These are phyloP conservation scores for Candida sp. DNA, from an alignment of 1,139 yeast species.

Conservation along the genomic window DNA sequence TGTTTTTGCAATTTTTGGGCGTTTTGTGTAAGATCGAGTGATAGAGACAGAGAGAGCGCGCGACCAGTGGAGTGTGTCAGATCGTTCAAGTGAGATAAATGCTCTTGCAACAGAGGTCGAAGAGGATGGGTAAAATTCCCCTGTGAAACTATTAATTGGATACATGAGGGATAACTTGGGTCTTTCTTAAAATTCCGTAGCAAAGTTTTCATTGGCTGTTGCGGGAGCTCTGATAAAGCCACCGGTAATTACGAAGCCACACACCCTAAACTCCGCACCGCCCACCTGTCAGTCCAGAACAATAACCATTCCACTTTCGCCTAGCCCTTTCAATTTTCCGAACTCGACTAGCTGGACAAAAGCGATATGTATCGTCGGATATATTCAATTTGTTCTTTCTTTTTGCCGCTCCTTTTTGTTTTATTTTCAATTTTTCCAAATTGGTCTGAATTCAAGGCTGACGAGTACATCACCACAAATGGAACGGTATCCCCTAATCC, in stretches of 20 bases:
- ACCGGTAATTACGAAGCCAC: too few species aligned
- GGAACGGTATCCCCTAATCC: too few species aligned
- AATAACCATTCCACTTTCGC: not conserved
- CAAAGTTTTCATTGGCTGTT: not conserved
- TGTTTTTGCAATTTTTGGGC: not conserved
- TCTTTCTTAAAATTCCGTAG: not conserved
- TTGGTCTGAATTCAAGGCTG: not conserved
- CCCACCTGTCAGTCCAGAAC: not conserved
- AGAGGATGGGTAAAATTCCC: not conserved
- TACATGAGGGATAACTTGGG: not conserved
- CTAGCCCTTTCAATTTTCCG: not conserved
- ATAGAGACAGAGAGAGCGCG: too few species aligned
- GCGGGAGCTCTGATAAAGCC: too few species aligned
- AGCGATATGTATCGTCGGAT: not conserved
- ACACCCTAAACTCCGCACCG: too few species aligned
- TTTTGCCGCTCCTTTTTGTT: not conserved
- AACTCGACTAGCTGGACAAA: too few species aligned
- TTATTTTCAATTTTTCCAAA: not conserved
- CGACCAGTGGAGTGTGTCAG: not conserved
- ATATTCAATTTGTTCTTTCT: not conserved
- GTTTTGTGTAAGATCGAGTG: not conserved
- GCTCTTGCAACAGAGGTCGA: not conserved
- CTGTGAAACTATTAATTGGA: constrained; percentile 1
- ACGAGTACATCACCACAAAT: not conserved
- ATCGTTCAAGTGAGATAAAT: not conserved